These are phyloP conservation scores for Geotrichum cucujoidarum DNA, from an alignment of 1,139 yeast genomes.

Conservation along the genomic window DNA sequence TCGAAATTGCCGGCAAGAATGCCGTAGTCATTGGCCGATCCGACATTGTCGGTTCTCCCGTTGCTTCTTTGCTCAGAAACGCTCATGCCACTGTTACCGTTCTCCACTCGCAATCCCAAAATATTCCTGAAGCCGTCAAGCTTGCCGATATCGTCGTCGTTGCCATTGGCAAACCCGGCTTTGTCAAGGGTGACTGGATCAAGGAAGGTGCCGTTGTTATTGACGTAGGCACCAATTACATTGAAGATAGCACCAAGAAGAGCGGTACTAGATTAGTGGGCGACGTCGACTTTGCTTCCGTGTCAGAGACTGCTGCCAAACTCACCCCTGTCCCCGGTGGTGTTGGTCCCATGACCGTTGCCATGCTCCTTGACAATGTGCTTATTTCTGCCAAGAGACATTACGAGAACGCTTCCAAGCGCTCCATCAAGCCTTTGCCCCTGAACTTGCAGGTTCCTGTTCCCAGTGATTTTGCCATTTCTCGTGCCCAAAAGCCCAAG, in stretches of 20 bases:
- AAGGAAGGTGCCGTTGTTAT: conserved; percentile 80
- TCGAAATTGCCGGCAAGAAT: conserved; percentile 63
- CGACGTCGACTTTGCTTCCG: conserved; percentile 78
- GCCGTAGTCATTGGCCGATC: conserved; percentile 97
- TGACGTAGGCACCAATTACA: conserved; percentile 94
- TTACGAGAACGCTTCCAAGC: conserved; percentile 33
- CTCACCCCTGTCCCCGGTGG: conserved; percentile 99
- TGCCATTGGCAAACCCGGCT: conserved; percentile 82
- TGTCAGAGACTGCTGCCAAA: conserved; percentile 59
- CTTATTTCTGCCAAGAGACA: conserved; percentile 66
- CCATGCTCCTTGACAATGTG: conserved; percentile 87
- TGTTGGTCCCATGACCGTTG: conserved; percentile 99
- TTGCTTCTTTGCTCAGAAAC: conserved; percentile 72
- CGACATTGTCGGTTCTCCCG: conserved; percentile 94
- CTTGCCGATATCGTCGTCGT: conserved; percentile 87
- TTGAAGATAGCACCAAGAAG: conserved; percentile 69
- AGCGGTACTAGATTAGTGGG: conserved; percentile 88
- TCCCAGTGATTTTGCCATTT: conserved; percentile 90
- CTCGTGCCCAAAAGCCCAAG: conserved; percentile 85
- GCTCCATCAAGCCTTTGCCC: conserved; percentile 50
- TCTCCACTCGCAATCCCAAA: conserved; percentile 69
- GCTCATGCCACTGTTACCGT: conserved; percentile 85
- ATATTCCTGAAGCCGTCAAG: conserved; percentile 55
- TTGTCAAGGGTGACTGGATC: conserved; percentile 85
- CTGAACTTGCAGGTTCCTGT: conserved; percentile 70